phyloP scores from a whole-genome alignment of 768 basidiomycete genomes.

The Suillus plorans region DNA sequence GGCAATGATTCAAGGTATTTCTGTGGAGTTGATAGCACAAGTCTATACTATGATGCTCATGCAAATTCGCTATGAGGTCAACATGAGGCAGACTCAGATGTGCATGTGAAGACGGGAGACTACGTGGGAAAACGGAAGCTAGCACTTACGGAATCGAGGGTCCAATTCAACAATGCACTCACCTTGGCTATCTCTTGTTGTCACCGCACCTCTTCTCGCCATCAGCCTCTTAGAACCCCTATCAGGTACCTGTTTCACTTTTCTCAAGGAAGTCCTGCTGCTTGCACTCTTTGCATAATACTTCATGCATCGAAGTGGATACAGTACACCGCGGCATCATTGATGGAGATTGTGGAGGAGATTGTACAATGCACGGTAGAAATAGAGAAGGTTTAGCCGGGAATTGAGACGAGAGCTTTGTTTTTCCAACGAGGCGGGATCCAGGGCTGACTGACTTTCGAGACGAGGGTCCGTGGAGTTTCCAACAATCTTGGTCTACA shows the following conservation, averaged over 20 bases:
- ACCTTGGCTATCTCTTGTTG: no score
- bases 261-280: slow-evolving; percentile 13
- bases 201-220: no score
- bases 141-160: no score
- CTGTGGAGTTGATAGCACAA: no score
- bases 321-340: background rate
- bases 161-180: no score
- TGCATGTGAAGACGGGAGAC: slow-evolving; percentile 54
- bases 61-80: no score
- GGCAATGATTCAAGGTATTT: no score
- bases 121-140: slow-evolving; percentile 51
- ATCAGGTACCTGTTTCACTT: no score
- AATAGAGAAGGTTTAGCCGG: background rate
- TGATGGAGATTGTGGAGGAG: slow-evolving; percentile 8
- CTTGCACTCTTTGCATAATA: slow-evolving; percentile 13
- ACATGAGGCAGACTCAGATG: slow-evolving; percentile 7
- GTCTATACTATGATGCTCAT: no score
- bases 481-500: background rate
- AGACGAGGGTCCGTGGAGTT: background rate
- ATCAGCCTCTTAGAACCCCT: no score
- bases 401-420: background rate
- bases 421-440: background rate
- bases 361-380: slow-evolving; percentile 22
- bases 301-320: slow-evolving; percentile 10
- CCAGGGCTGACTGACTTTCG: background rate